Percentiles rank a stretch among this genome's conserved stretches.
phyloP scores from a whole-genome alignment of 2,329 filamentous ascomycete species.

The Macroventuria anomochaeta region DNA sequence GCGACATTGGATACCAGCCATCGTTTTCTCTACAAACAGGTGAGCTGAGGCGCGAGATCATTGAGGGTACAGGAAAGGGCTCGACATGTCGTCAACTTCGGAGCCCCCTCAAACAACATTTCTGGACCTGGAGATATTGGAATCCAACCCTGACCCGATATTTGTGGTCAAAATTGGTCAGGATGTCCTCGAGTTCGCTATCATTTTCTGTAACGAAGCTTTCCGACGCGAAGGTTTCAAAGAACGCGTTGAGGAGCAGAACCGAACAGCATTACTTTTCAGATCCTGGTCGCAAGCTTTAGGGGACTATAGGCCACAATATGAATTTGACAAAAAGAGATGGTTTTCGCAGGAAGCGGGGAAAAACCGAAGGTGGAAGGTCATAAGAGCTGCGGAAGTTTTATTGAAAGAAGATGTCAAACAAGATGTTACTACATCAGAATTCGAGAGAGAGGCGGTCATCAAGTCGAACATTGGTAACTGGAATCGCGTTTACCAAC shows the following conservation, averaged over 20 bases:
- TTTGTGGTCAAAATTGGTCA: constrained; percentile 31
- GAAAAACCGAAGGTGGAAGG: constrained; percentile 22
- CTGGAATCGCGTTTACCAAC: constrained; percentile 7
- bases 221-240: constrained; percentile 24
- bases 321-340: constrained; percentile 23
- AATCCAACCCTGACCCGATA: constrained; percentile 29
- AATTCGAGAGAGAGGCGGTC: not conserved
- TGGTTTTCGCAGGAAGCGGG: constrained; percentile 32
- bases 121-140: constrained; percentile 33
- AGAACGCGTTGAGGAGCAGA: constrained; percentile 14
- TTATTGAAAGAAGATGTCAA: not conserved
- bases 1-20: not conserved
- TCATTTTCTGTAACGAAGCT: constrained; percentile 33
- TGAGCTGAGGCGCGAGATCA: not conserved
- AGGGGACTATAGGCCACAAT: constrained; percentile 14
- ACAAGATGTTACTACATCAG: not conserved
- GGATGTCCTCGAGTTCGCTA: constrained; percentile 21
- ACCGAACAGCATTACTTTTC: constrained; percentile 30
- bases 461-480: not conserved
- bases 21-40: not conserved
- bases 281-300: constrained; percentile 38
- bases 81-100: constrained; percentile 2
- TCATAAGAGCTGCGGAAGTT: constrained; percentile 20
- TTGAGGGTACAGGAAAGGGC: not conserved
- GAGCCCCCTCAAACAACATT: constrained; percentile 1